Evolutionary conservation across 2,329 filamentous ascomycete genomes (phyloP).

Genomic region (Macrophomina phaseolina): DNA sequence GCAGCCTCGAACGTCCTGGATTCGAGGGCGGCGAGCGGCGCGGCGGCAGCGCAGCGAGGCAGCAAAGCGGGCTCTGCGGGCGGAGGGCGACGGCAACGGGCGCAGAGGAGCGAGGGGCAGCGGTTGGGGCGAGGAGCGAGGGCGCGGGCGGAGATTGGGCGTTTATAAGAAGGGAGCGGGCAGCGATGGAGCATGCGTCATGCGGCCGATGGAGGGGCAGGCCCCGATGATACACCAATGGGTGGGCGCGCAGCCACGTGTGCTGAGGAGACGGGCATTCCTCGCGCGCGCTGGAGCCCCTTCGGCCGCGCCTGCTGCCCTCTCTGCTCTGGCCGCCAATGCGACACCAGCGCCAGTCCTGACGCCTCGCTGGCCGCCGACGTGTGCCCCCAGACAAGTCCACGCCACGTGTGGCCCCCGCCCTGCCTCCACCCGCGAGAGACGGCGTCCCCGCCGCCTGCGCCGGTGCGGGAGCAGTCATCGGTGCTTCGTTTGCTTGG

Average conservation of each 20-base stretch:
- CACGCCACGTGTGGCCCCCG: slow-evolving; percentile 6
- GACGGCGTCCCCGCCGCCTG: too few relatives aligned
- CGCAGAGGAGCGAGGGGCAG: not conserved
- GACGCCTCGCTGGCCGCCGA: not conserved
- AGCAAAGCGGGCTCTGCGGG: not conserved
- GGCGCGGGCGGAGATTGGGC: slow-evolving; percentile 8
- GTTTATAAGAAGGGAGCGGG: slow-evolving; percentile 11
- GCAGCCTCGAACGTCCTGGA: slow-evolving; percentile 21
- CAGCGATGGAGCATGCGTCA: slow-evolving; percentile 17
- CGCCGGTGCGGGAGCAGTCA: too few relatives aligned
- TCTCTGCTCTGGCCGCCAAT: not conserved
- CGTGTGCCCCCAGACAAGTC: not conserved
- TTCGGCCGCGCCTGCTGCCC: not conserved
- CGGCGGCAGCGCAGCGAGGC: not conserved
- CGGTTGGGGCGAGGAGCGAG: not conserved
- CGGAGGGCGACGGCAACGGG: not conserved
- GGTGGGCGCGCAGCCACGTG: slow-evolving; percentile 14
- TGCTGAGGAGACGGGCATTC: slow-evolving; percentile 9
- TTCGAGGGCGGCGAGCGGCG: slow-evolving; percentile 9
- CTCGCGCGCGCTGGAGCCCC: not conserved
- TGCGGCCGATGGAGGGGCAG: slow-evolving; percentile 19
- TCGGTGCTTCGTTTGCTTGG: not conserved
- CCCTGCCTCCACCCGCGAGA: not conserved
- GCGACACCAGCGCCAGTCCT: not conserved
- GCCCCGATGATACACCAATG: slow-evolving; percentile 8